Conservation (phyloP, 139 green algal genomes). For the Chlorella sp. region DNA sequence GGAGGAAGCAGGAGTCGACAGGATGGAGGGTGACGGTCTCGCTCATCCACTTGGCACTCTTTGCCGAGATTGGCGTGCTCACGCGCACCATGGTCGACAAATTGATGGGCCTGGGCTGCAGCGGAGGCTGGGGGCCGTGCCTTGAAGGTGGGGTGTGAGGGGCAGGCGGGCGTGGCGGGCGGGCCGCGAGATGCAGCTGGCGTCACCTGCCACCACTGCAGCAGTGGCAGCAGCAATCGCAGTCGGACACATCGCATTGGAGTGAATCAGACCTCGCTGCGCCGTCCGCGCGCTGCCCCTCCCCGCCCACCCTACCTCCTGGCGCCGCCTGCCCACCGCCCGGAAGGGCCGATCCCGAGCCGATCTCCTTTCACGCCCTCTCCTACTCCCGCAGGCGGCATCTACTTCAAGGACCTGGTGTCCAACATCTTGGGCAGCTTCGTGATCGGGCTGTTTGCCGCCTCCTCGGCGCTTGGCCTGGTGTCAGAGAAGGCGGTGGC, state of each 20-base stretch:
- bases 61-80: conserved; percentile 53
- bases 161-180: too few relatives aligned
- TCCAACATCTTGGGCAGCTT: conserved; percentile 77
- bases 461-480: conserved; percentile 35
- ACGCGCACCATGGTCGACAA: conserved; percentile 48
- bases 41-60: conserved; percentile 47
- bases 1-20: too few relatives aligned
- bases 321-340: neutral
- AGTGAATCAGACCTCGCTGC: too few relatives aligned
- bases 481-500: conserved; percentile 43
- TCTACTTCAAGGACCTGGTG: conserved; percentile 76
- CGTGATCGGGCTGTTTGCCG: conserved; percentile 70
- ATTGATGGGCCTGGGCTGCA: conserved; percentile 52
- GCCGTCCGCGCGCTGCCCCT: too few relatives aligned
- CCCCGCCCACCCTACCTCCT: too few relatives aligned
- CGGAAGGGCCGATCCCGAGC: too few relatives aligned
- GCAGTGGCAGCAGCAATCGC: too few relatives aligned
- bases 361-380: too few relatives aligned
- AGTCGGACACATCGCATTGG: too few relatives aligned
- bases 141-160: conserved; percentile 21
- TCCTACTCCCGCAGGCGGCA: conserved; percentile 22
- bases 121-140: conserved; percentile 50
- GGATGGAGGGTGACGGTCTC: conserved; percentile 18
- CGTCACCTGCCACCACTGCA: too few relatives aligned
- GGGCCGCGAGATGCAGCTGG: too few relatives aligned